Evolutionary conservation across 1,139 yeast species (phyloP), one percentile per base, ranked within the genome.

Genomic region (Diutina mesorugosa): DNA sequence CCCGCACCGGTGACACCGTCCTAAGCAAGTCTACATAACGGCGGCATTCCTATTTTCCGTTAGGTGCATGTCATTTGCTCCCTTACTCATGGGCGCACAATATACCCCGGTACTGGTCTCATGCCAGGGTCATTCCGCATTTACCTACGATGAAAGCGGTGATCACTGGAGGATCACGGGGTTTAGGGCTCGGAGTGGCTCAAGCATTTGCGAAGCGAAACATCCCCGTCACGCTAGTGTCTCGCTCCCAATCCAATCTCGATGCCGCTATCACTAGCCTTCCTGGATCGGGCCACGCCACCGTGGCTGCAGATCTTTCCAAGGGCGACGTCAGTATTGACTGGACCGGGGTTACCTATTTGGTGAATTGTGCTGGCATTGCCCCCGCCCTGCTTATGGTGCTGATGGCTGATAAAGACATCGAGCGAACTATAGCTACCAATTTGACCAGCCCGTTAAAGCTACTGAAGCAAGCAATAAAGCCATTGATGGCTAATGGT

Each of bases 161-260:
- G 4, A 70, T 91, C 1, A 90, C 97, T 0, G 99, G 99, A 0
- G 97, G 90, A 0, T 87, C 97, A 0, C 72, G 82, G 61, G 98
- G 98, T 0, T 74, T 91, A 35, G 99, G 99, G 0, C 71, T 76
- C 6, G 83, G 84, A 0, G 79, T 91, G 18, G 85, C 93, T 0
- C 64, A 69, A 48, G 69, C 67, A 56, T 71, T 91, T 45, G 84
- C 96, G 0, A 55, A 62, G 0, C 66, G 77, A 52, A 97, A 97
- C 1, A 79, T 85, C 29, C 76, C 78, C 18, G 74, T 88, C 12
- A 75, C 87, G 0, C 67, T 88, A 18, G 63, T 89, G 8, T 84
- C 96, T 0, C 69, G 95, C 50, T 74, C 79, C 58, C 69, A 67
- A 47, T 64, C 67, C 0, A 62, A 66, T 2, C 68, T 88, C 29